phyloP scores from a whole-genome alignment of 2,329 filamentous ascomycete genomes.

The Hypoxylon sp. region DNA sequence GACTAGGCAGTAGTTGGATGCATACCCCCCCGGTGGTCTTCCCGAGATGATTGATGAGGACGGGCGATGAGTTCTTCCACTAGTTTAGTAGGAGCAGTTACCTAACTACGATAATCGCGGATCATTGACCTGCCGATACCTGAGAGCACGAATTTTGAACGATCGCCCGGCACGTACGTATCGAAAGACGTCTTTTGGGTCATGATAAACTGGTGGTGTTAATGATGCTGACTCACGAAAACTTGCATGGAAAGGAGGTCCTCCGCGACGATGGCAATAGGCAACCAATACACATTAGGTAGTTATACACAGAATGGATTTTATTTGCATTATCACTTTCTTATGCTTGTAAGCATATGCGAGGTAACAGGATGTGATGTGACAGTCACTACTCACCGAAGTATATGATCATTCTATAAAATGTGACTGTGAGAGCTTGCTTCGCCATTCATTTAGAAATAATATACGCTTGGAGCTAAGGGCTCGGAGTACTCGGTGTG shows the following conservation, averaged over 20 bases:
- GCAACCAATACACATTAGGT: constrained; percentile 51
- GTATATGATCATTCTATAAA: background rate
- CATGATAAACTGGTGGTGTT: constrained; percentile 19
- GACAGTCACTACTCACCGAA: background rate
- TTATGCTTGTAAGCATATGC: background rate
- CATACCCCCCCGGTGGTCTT: constrained; percentile 5
- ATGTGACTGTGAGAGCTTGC: background rate
- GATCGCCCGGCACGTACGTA: constrained; percentile 13
- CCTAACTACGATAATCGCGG: constrained; percentile 3
- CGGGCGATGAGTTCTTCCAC: constrained; percentile 8
- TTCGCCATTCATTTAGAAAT: background rate
- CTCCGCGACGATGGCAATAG: constrained; percentile 41
- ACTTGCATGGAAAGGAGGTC: constrained; percentile 28
- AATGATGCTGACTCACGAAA: constrained; percentile 16
- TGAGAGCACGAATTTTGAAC: constrained; percentile 14
- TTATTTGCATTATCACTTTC: constrained; percentile 29
- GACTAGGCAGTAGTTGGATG: constrained; percentile 7
- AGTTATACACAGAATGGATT: constrained; percentile 51
- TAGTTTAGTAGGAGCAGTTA: constrained; percentile 5
- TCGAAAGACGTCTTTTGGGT: constrained; percentile 9
- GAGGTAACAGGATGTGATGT: background rate
- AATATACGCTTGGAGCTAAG: background rate
- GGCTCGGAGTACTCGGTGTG: constrained; percentile 6
- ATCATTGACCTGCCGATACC: constrained; percentile 5
- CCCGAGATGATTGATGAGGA: constrained; percentile 11